Evolutionary conservation across 2,329 filamentous ascomycete species (phyloP).

Genomic region (Stachybotrys elegans): DNA sequence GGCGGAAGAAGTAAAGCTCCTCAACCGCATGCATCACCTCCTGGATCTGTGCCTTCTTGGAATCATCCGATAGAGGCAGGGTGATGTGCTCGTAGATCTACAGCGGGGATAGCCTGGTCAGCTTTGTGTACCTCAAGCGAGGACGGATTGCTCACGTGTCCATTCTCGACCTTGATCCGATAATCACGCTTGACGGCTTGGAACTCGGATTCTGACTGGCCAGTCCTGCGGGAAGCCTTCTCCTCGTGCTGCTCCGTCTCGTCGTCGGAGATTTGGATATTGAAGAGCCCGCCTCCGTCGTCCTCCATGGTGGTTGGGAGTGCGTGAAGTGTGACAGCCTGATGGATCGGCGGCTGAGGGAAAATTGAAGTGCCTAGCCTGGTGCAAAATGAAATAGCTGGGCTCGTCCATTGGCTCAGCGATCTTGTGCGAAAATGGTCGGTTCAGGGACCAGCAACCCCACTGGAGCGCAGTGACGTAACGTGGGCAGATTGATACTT

Average conservation of each 20-base stretch:
- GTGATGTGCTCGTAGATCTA: constrained; percentile 40
- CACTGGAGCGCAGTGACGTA: too few relatives aligned
- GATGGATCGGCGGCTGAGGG: too few relatives aligned
- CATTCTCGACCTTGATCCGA: constrained; percentile 46
- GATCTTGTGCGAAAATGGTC: too few relatives aligned
- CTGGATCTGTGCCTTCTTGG: constrained; percentile 43
- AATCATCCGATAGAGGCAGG: constrained; percentile 31
- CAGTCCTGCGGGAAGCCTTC: constrained; percentile 27
- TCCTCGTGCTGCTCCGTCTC: constrained; percentile 26
- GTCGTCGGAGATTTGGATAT: constrained; percentile 26
- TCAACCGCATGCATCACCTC: constrained; percentile 51
- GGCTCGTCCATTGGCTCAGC: too few relatives aligned
- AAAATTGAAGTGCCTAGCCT: too few relatives aligned
- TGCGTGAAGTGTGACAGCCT: too few relatives aligned
- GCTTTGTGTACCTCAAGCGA: not conserved
- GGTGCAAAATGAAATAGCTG: too few relatives aligned
- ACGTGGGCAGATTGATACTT: too few relatives aligned
- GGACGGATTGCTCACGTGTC: constrained; percentile 38
- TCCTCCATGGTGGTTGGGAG: constrained; percentile 17
- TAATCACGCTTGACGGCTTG: constrained; percentile 41
- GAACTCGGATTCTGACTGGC: constrained; percentile 46
- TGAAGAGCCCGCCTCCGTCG: constrained; percentile 21
- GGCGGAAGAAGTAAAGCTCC: constrained; percentile 50
- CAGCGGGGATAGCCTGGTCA: not conserved
- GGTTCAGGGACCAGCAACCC: too few relatives aligned